phyloP scores from a whole-genome alignment of 257 asterid genomes.

The Apocynum venetum region DNA sequence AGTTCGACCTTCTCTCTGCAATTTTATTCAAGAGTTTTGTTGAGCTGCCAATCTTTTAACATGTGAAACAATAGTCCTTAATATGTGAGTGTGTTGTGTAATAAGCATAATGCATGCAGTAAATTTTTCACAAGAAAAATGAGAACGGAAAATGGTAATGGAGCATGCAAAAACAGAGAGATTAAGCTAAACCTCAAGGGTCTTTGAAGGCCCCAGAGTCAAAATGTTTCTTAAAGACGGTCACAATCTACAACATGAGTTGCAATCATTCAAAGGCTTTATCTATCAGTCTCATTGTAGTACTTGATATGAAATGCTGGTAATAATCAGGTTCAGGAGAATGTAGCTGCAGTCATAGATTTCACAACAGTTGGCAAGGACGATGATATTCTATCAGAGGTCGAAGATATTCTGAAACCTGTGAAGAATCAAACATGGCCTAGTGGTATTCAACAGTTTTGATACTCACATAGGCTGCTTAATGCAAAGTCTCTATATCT shows the following conservation, averaged over 20 bases:
- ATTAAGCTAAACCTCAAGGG: neutral
- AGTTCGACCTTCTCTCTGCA: neutral
- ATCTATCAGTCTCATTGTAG: neutral
- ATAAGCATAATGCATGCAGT: neutral
- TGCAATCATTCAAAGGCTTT: neutral
- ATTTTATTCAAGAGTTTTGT: neutral
- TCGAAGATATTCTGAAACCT: slow-evolving; percentile 60
- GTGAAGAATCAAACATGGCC: slow-evolving; percentile 97
- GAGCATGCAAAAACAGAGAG: neutral
- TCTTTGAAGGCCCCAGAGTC: neutral
- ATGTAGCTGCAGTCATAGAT: slow-evolving; percentile 75
- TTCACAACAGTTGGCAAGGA: slow-evolving; percentile 52
- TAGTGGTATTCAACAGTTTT: slow-evolving; percentile 68
- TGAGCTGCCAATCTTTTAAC: neutral
- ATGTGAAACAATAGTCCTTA: no score
- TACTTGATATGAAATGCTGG: neutral
- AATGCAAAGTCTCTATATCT: neutral
- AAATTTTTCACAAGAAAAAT: neutral
- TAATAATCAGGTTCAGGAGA: slow-evolving; percentile 66
- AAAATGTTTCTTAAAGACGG: no score
- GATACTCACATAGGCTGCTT: slow-evolving; percentile 13
- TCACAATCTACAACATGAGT: neutral
- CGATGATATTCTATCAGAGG: slow-evolving; percentile 46
- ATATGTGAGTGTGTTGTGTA: neutral
- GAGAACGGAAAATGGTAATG: neutral